Evolutionary conservation across 2,329 filamentous ascomycete species (phyloP), one percentile per base, ranked within the genome.

Genomic region (Dactylellina parvicollis): DNA sequence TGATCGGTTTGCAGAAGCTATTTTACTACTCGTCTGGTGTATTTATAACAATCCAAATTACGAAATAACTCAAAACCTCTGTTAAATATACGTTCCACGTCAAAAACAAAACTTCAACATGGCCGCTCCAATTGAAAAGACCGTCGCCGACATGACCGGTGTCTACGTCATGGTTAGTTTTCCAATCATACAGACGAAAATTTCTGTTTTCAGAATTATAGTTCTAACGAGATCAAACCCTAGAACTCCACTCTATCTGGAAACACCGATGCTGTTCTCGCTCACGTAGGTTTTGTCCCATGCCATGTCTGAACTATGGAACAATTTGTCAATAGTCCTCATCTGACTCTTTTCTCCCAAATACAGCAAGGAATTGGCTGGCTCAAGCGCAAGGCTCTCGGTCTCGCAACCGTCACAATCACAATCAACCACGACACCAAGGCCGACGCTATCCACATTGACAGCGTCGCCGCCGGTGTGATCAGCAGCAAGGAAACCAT

Each of bases 231-330:
- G 4, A 9, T 10, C 12, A 49, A 49, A 26, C 44, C 74, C 54
- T 78, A 94, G 91, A 93, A 95, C 85, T 90, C 90, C 80, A 82
- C 83, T 75, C 83, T 92, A 76, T 92, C 90, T 70, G 88, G 90
- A 80, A 82, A 85, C 76, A 82, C 88, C 50, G 90, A 92, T 72
- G 83, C 87, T 0, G 86, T 90, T 75, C 88, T 96, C 69, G 79
- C 85, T 54, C 85, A 94, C 76, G 82, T 84, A 80, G 64, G 77
- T 70, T 7, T 18, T 14, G 24, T 44, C 57, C 36, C 40, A 47
- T 36, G 34, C 36, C 24, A 56, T 38, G 34, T 22, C 32, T 38
- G 26, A 18, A 18, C 42, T 7, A 40, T 56, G 3, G 5, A 12
- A 18, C n/a, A 5, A 49, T 18, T 44, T 36, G n/a, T 44, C 36